phyloP scores from a whole-genome alignment of 139 green algal species.

The Marvania coccoides region DNA sequence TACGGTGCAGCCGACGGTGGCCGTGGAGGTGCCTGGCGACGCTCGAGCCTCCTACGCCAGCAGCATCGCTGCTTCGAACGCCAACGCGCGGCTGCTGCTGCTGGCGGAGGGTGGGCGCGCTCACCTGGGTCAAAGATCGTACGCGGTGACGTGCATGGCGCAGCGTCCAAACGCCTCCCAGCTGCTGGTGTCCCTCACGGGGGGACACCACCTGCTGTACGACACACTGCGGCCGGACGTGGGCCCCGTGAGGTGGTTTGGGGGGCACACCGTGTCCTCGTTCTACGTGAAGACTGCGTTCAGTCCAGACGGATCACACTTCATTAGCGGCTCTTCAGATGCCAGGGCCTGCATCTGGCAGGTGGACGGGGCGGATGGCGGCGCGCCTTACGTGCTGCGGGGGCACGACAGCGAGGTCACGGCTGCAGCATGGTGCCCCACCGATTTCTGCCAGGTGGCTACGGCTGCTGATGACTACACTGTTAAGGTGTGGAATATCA shows the following conservation, averaged over 20 bases:
- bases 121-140: neutral
- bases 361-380: conserved; percentile 30
- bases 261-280: conserved; percentile 41
- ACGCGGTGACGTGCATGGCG: conserved; percentile 44
- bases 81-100: neutral
- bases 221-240: conserved; percentile 21
- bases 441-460: conserved; percentile 42
- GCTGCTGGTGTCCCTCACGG: conserved; percentile 38
- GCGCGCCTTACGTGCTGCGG: conserved; percentile 25
- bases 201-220: conserved; percentile 40
- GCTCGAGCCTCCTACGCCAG: neutral
- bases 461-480: conserved; percentile 55
- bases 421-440: conserved; percentile 60
- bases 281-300: conserved; percentile 72
- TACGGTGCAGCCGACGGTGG: neutral
- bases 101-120: neutral
- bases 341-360: conserved; percentile 55
- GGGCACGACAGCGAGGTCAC: conserved; percentile 67
- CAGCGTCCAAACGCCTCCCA: conserved; percentile 29
- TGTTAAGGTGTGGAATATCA: conserved; percentile 49
- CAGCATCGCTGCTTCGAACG: neutral
- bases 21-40: neutral
- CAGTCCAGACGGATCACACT: conserved; percentile 46
- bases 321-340: conserved; percentile 57
- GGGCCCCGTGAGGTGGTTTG: conserved; percentile 24